phyloP scores from a whole-genome alignment of 768 basidiomycete genomes.

The Galerina marginata region DNA sequence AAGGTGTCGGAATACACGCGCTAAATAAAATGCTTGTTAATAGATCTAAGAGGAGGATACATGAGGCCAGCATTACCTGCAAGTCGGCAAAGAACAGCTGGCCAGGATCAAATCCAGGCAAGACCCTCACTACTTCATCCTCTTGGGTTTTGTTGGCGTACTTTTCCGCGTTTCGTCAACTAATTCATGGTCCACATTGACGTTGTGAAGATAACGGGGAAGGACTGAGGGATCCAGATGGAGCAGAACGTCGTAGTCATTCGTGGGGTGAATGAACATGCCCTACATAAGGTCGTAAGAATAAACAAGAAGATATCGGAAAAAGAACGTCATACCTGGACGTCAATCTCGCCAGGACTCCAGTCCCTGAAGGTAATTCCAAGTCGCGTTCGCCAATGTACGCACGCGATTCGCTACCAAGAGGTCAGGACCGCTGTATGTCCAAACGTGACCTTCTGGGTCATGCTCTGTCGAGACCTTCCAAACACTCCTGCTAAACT shows the following conservation, averaged over 20 bases:
- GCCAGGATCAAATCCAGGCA: slow-evolving; percentile 85
- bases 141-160: slow-evolving; percentile 50
- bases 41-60: neutral
- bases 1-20: slow-evolving; percentile 75
- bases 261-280: slow-evolving; percentile 84
- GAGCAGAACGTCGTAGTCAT: slow-evolving; percentile 87
- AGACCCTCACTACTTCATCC: slow-evolving; percentile 34
- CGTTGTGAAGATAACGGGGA: slow-evolving; percentile 77
- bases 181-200: slow-evolving; percentile 53
- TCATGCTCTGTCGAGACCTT: slow-evolving; percentile 81
- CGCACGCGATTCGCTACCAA: slow-evolving; percentile 77
- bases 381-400: slow-evolving; percentile 78
- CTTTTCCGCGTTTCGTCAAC: slow-evolving; percentile 48
- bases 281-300: slow-evolving; percentile 46
- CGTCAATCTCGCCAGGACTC: slow-evolving; percentile 55
- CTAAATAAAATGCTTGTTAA: slow-evolving; percentile 41
- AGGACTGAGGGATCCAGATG: slow-evolving; percentile 68
- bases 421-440: slow-evolving; percentile 62
- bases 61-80: slow-evolving; percentile 53
- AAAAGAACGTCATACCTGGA: slow-evolving; percentile 53
- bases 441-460: slow-evolving; percentile 78
- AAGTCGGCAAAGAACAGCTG: slow-evolving; percentile 70
- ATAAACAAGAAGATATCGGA: slow-evolving; percentile 3
- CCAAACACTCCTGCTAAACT: slow-evolving; percentile 62
- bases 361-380: slow-evolving; percentile 58